Base-by-base conservation (phyloP, 2,329 filamentous ascomycete species). In the Chaetomiaceae sp. region DNA sequence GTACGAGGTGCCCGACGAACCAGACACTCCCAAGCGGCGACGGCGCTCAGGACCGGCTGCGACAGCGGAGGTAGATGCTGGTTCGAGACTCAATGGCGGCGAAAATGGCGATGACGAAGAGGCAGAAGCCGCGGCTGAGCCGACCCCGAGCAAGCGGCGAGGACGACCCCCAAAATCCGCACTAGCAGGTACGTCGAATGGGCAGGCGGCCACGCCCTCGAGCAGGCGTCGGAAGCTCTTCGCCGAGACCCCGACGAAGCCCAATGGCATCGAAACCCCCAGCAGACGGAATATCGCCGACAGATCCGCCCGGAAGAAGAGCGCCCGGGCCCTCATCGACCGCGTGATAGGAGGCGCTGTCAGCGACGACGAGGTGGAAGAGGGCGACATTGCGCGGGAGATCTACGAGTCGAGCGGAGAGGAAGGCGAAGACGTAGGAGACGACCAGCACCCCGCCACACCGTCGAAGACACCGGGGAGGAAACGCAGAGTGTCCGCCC, bases 251-350 rank as follows among this genome's bases (percentile, higher is more conserved):
- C 71, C 72, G 0, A 58, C 64, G 11, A 72, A 63, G 45, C 49
- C 56, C 4, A 57, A 52, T 18, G 59, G 60, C 10, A 42, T 58
- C 18, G 57, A 60, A 29, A 88, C 84, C 1, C 84, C 86, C 0
- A 77, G 78, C 30, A 76, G 81, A 55, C 73, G 76, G 34, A 79
- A 76, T 52, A 85, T 87, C 53, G 85, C 85, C 17, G 88, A 96
- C 66, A 81, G 86, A 39, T 96, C 90, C 5, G 91, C 90, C 2
- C 81, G 86, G 58, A 83, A 83, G 60, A 96, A 95, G 72, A 95
- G 87, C 62, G 86, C 85, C 18, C 76, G 82, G 42, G 79, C 81
- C 3, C 68, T 96, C 42, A 83, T 94, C 30, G 81, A 90, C 60
- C 81, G 82, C 35, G 81, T 82, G 6, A 72, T 85, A 10, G 74